Evolutionary conservation across 768 basidiomycete genomes (phyloP).

Genomic region (Xanthoconium purpureum): DNA sequence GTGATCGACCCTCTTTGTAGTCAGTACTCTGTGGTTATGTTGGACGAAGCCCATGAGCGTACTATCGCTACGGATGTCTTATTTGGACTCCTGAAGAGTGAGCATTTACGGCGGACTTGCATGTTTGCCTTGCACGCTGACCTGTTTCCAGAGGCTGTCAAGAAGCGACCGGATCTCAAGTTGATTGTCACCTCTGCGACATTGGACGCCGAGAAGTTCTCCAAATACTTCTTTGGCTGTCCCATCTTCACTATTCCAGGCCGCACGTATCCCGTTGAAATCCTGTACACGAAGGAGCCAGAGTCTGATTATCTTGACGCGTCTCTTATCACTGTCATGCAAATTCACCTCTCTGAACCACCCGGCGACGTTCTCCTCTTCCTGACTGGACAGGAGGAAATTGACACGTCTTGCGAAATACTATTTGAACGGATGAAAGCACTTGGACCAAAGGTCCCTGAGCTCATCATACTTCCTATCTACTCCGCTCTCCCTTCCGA

Average conservation of each 20-base stretch:
- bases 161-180: slow-evolving; percentile 92
- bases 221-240: slow-evolving; percentile 97
- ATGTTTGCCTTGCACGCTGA: slow-evolving; percentile 14
- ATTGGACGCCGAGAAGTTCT: slow-evolving; percentile 99
- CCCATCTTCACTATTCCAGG: slow-evolving; percentile 99
- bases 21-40: slow-evolving; percentile 92
- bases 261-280: slow-evolving; percentile 96
- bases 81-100: slow-evolving; percentile 84
- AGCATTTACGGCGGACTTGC: slow-evolving; percentile 8
- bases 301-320: slow-evolving; percentile 97
- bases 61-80: slow-evolving; percentile 98
- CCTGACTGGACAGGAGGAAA: slow-evolving; percentile 98
- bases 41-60: slow-evolving; percentile 98
- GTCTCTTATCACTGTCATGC: slow-evolving; percentile 98
- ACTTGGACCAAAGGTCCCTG: slow-evolving; percentile 96
- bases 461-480: slow-evolving; percentile 93
- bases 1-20: slow-evolving; percentile 93
- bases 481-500: slow-evolving; percentile 98
- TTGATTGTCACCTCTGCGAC: slow-evolving; percentile 98
- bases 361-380: slow-evolving; percentile 96
- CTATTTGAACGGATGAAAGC: slow-evolving; percentile 99
- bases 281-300: slow-evolving; percentile 98
- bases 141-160: slow-evolving; percentile 74
- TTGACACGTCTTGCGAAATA: slow-evolving; percentile 96
- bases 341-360: slow-evolving; percentile 97